phyloP scores from a whole-genome alignment of 2,329 filamentous ascomycete species.

The Talaromyces albobiverticillius region DNA sequence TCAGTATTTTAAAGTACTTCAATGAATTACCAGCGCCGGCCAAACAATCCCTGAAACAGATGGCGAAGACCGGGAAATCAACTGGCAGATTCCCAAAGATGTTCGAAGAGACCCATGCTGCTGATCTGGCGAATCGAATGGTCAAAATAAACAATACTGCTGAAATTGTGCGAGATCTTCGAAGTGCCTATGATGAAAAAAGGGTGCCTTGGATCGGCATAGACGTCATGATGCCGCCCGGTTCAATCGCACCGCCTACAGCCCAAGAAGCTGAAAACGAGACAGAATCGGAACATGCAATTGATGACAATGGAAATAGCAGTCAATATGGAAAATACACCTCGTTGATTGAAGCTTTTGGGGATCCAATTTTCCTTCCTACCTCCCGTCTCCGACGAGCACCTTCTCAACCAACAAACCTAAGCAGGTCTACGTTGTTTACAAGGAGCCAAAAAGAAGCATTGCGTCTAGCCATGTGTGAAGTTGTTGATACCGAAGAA shows the following conservation, averaged over 20 bases:
- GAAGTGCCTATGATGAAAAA: conserved; percentile 74
- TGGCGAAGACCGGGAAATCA: conserved; percentile 52
- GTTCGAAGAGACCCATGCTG: conserved; percentile 90
- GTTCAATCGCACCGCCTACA: conserved; percentile 65
- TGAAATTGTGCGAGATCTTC: conserved; percentile 70
- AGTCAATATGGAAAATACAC: conserved; percentile 73
- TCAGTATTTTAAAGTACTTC: conserved; percentile 93
- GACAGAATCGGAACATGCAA: conserved; percentile 24
- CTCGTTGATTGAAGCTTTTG: conserved; percentile 72
- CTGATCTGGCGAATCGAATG: conserved; percentile 83
- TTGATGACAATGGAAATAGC: conserved; percentile 22
- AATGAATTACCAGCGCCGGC: conserved; percentile 75
- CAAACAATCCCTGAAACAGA: conserved; percentile 65
- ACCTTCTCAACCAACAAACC: conserved; percentile 77
- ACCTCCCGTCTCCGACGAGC: conserved; percentile 80
- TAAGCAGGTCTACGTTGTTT: conserved; percentile 76
- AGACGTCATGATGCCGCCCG: conserved; percentile 79
- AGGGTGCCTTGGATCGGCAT: conserved; percentile 81
- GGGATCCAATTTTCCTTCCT: conserved; percentile 80
- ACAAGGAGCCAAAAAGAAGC: conserved; percentile 78
- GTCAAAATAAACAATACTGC: conserved; percentile 72
- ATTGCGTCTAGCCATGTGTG: conserved; percentile 81
- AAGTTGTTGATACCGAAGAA: conserved; percentile 90
- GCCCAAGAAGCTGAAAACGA: conserved; percentile 63
- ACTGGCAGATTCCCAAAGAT: conserved; percentile 64